These are phyloP conservation scores for Amanita subjunquillea DNA, from an alignment of 768 basidiomycete species.

Conservation along the genomic window DNA sequence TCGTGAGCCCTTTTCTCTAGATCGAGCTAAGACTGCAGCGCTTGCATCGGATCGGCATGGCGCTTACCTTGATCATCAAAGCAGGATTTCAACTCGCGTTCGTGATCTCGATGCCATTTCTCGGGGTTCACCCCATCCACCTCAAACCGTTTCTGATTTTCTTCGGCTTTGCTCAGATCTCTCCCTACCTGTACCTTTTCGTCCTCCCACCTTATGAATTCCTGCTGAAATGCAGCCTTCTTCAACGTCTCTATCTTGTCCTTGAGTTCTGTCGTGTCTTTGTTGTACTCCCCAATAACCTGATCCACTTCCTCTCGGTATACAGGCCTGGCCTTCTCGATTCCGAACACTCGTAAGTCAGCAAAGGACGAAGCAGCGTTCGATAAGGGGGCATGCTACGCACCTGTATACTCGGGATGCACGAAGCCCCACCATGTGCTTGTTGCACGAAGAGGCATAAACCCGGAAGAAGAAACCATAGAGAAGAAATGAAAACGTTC, in stretches of 20 bases:
- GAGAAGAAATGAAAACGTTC: too few relatives aligned
- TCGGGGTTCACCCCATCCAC: background rate
- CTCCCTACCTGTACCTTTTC: background rate
- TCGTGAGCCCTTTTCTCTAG: constrained; percentile 7
- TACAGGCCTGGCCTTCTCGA: background rate
- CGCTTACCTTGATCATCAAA: background rate
- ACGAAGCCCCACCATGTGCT: too few relatives aligned
- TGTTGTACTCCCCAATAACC: background rate
- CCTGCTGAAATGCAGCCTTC: background rate
- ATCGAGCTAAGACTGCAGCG: background rate
- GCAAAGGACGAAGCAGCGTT: too few relatives aligned
- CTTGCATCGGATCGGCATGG: background rate
- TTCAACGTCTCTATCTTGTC: too few relatives aligned
- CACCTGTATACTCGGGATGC: too few relatives aligned
- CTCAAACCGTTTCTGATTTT: background rate
- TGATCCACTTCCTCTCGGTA: background rate
- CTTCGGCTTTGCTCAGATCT: background rate
- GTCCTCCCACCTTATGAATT: background rate
- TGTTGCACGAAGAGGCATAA: too few relatives aligned
- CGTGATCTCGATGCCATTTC: background rate
- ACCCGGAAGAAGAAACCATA: too few relatives aligned
- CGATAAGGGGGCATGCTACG: too few relatives aligned
- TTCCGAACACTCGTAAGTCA: background rate
- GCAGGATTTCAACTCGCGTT: background rate
- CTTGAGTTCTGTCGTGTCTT: background rate